Evolutionary conservation across 495 filamentous ascomycete genomes (phyloP).

Genomic region (Evansstolkia leycettana): DNA sequence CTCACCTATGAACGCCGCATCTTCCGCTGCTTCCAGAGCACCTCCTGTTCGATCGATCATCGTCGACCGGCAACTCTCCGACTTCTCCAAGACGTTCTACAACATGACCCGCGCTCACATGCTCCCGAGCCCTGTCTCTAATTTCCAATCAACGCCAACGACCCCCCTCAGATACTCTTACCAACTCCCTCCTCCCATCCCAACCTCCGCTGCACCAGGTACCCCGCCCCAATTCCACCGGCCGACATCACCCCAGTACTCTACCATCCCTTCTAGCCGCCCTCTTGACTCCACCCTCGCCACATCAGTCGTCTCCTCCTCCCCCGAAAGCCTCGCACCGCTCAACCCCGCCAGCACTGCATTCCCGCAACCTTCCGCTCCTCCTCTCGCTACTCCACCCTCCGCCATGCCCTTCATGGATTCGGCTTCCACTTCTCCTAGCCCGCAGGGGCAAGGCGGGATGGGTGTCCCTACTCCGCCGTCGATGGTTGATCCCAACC

Average conservation of each 20-base stretch:
- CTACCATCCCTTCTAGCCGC: background rate
- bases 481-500: conserved; percentile 32
- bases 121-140: conserved; percentile 10
- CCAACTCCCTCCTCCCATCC: conserved; percentile 10
- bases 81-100: conserved; percentile 29
- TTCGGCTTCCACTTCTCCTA: conserved; percentile 1
- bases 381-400: conserved; percentile 2
- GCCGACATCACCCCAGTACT: conserved; percentile 6
- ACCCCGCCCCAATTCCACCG: conserved; percentile 4
- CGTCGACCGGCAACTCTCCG: conserved; percentile 8
- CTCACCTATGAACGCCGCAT: conserved; percentile 1
- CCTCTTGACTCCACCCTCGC: background rate
- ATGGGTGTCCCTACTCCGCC: conserved; percentile 25
- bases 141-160: conserved; percentile 5
- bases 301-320: background rate
- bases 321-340: background rate
- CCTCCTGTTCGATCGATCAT: background rate
- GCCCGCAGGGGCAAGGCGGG: background rate
- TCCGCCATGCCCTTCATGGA: too few species aligned
- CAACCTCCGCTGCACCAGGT: conserved; percentile 3
- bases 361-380: conserved; percentile 2
- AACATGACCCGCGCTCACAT: conserved; percentile 27
- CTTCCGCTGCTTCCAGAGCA: conserved; percentile 1
- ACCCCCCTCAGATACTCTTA: conserved; percentile 18
- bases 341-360: conserved; percentile 1